phyloP scores from a whole-genome alignment of 2,329 filamentous ascomycete genomes.

The Diplodia intermedia region DNA sequence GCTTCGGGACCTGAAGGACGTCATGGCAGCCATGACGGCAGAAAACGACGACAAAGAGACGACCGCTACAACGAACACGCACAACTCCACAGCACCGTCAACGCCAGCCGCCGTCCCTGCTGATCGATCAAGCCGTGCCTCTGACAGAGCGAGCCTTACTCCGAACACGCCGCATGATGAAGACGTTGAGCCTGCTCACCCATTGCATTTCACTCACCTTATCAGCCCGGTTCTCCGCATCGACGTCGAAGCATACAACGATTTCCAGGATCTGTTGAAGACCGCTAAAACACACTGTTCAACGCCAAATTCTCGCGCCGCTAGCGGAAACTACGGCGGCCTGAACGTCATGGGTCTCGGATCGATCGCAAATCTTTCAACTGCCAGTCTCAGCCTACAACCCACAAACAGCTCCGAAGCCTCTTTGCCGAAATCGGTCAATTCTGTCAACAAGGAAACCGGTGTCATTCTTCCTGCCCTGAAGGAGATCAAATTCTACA shows the following conservation, averaged over 20 bases:
- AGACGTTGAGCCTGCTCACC: constrained; percentile 66
- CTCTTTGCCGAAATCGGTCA: constrained; percentile 54
- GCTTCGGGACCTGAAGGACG: constrained; percentile 84
- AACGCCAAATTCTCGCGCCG: constrained; percentile 69
- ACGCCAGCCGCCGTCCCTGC: constrained; percentile 72
- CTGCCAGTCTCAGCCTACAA: constrained; percentile 43
- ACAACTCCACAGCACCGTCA: constrained; percentile 71
- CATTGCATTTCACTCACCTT: constrained; percentile 79
- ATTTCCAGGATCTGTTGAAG: constrained; percentile 80
- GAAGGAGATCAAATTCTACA: constrained; percentile 94
- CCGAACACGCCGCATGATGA: constrained; percentile 58
- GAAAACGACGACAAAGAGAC: constrained; percentile 73
- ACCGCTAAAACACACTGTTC: constrained; percentile 62
- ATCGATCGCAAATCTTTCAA: constrained; percentile 51
- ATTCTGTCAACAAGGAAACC: constrained; percentile 48
- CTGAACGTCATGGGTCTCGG: constrained; percentile 66
- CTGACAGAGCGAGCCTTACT: constrained; percentile 63
- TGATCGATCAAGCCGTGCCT: constrained; percentile 64
- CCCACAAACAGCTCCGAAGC: constrained; percentile 55
- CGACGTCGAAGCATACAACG: constrained; percentile 80
- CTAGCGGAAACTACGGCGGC: constrained; percentile 73
- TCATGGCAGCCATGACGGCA: constrained; percentile 85
- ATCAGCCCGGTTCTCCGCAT: constrained; percentile 82
- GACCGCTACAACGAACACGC: constrained; percentile 63
- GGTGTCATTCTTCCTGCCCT: constrained; percentile 63